Base-by-base conservation (phyloP, 2,329 filamentous ascomycete species). In the Talaromyces sp. region DNA sequence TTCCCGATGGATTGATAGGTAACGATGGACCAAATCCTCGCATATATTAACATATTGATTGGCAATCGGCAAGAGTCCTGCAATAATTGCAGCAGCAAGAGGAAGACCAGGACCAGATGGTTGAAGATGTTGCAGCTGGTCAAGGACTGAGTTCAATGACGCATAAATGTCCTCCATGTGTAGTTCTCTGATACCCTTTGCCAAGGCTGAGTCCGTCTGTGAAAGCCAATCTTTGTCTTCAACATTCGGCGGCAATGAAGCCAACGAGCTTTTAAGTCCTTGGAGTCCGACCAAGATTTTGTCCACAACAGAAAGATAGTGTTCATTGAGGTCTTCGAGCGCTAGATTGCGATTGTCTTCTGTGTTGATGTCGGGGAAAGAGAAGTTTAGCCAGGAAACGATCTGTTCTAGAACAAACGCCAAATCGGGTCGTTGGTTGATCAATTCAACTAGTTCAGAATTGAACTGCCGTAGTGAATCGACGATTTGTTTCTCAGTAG, bases 271-370 rank as follows among this genome's bases (percentile, higher is more conserved):
- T 62, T 85, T 84, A 53, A 89, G 82, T 65, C 88, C 85, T 72
- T 97, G 92, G 55, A 96, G 82, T 0, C 90, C 88, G 39, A 93
- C 89, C 1, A 97, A 85, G 30, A 93, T 84, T 56, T 85, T 85
- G 73, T 96, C 90, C 54, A 88, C 84, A n/a, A 89, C 79, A 1
- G 76, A 83, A 42, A 90, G 84, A 1, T 92, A 74, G 3, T 81
- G 78, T 15, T 81, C 75, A 49, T 86, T 84, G 52, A 92, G 83
- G 0, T 75, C 71, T 19, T 81, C 69, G 25, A 80, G 63, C 55
- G 69, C 66, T 30, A 75, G 30, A 22, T 58, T 17, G 47, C 39
- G 58, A 67, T 67, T 55, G 58, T 67, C 52, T 10, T 60, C 55
- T 13, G 51, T 49, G 6, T 60, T 52, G 13, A 63, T 55, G 30